Conservation (phyloP, 768 basidiomycete species). For the Boletus insuetus region DNA sequence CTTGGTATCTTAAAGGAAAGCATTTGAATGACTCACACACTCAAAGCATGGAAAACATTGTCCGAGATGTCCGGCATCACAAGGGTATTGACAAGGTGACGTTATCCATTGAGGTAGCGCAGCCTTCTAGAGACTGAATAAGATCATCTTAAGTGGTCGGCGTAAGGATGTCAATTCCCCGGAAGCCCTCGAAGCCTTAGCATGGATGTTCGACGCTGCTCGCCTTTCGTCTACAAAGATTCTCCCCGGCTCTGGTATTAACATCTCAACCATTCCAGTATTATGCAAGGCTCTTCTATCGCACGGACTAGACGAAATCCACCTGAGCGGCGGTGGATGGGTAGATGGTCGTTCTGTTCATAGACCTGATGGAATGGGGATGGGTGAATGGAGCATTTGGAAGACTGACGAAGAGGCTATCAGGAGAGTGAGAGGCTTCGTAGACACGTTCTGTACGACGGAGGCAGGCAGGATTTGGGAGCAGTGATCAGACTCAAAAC, state of each 20-base stretch:
- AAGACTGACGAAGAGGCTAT: slow-evolving; percentile 53
- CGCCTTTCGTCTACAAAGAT: slow-evolving; percentile 32
- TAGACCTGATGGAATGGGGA: slow-evolving; percentile 60
- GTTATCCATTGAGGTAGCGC: not conserved
- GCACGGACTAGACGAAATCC: slow-evolving; percentile 62
- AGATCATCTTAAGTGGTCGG: slow-evolving; percentile 48
- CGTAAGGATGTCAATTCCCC: slow-evolving; percentile 36
- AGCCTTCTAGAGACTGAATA: not conserved
- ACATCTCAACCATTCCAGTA: slow-evolving; percentile 46
- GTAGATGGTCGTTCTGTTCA: slow-evolving; percentile 49
- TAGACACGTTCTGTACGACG: slow-evolving; percentile 30
- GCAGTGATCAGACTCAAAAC: too few species aligned
- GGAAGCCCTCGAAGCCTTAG: slow-evolving; percentile 41
- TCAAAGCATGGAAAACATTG: slow-evolving; percentile 40
- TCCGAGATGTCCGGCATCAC: slow-evolving; percentile 59
- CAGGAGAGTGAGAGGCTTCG: slow-evolving; percentile 47
- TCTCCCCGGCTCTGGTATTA: slow-evolving; percentile 78
- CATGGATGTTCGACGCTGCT: slow-evolving; percentile 36
- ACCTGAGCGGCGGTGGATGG: slow-evolving; percentile 74
- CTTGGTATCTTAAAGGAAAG: not conserved
- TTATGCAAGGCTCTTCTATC: slow-evolving; percentile 53
- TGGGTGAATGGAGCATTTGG: slow-evolving; percentile 78
- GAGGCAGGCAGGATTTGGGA: not conserved
- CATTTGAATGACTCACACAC: not conserved
- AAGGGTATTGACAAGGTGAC: slow-evolving; percentile 76